Evolutionary conservation across 2,329 filamentous ascomycete species (phyloP), one percentile per base, ranked within the genome.

Genomic region (Beauveria asiatica): DNA sequence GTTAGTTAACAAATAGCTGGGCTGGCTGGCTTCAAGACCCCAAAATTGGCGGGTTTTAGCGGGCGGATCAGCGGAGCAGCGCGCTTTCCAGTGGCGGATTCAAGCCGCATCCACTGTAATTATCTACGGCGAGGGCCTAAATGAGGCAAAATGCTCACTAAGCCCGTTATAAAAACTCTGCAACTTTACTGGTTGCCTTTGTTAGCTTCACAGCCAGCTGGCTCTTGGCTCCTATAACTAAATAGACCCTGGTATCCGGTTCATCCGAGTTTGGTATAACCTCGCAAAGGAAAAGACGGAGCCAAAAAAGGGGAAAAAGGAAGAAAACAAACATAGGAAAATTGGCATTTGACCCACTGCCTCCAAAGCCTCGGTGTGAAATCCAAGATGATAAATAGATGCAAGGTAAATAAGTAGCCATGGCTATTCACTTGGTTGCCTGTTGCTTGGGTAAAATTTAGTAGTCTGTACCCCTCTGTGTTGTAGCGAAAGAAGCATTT

Each of bases 41-140:
- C 30, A 37, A 52, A 37, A 52, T 52, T 52, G 50, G 50, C 50
- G 16, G 39, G 16, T 27, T 44, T 37, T n/a, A 23, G 33, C n/a
- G n/a, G 27, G 10, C 19, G 10, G 17, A 16, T 30, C 25, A 16
- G 25, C 46, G 33, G 33, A 37, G 21, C 39, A 54, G 51, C 51
- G 23, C 51, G 13, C 51, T 54, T 23, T 30, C 25, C 39, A 44
- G 52, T 54, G 52, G 39, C 39, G 52, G 52, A n/a, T 30, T 44
- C 9, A 54, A 30, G 21, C 23, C 23, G 17, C 52, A 57, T 23
- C 54, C 54, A 57, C 54, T 57, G 54, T 48, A 57, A 23, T 57
- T 48, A 21, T 33, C 44, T 46, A 44, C 54, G 44, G 42, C 37
- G 7, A 54, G 39, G 19, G 30, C 44, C 27, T 46, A 48, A 57